Conservation (phyloP, 2,329 filamentous ascomycete genomes). For the Colletotrichum liaoningense region DNA sequence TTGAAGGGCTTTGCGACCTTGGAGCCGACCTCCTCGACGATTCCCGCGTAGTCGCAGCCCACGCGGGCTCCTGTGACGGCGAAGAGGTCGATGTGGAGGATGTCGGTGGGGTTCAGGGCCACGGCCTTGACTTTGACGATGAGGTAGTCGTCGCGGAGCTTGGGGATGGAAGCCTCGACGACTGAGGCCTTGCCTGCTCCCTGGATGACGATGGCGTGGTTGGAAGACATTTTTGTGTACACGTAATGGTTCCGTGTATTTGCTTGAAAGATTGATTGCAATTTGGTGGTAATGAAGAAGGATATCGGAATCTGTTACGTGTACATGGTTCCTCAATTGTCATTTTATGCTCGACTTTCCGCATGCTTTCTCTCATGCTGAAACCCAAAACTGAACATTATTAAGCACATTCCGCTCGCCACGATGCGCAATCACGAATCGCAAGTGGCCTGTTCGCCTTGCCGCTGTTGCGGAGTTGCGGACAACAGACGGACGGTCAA, state of each 20-base stretch:
- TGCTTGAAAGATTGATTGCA: neutral
- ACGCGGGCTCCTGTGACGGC: neutral
- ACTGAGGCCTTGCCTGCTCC: slow-evolving; percentile 16
- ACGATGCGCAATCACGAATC: neutral
- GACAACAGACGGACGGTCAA: neutral
- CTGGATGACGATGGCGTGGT: slow-evolving; percentile 3
- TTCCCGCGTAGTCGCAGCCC: slow-evolving; percentile 45
- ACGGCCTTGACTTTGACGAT: slow-evolving; percentile 44
- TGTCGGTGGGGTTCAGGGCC: slow-evolving; percentile 49
- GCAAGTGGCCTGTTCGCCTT: neutral
- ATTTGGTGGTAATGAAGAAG: neutral
- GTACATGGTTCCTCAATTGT: neutral
- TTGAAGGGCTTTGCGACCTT: slow-evolving; percentile 54
- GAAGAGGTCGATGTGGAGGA: slow-evolving; percentile 44
- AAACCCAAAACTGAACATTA: neutral
- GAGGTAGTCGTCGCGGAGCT: slow-evolving; percentile 37
- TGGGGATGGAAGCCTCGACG: slow-evolving; percentile 12
- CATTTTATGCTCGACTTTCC: neutral
- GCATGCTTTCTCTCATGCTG: neutral
- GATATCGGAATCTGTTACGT: no score
- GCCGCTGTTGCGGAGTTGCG: neutral
- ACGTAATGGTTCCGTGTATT: neutral
- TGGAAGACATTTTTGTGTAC: neutral
- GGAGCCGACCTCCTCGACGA: slow-evolving; percentile 57
- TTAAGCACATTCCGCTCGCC: neutral